Evolutionary conservation across 2,329 filamentous ascomycete species (phyloP), one percentile per base, ranked within the genome.

Genomic region (Clonostachys byssicola): DNA sequence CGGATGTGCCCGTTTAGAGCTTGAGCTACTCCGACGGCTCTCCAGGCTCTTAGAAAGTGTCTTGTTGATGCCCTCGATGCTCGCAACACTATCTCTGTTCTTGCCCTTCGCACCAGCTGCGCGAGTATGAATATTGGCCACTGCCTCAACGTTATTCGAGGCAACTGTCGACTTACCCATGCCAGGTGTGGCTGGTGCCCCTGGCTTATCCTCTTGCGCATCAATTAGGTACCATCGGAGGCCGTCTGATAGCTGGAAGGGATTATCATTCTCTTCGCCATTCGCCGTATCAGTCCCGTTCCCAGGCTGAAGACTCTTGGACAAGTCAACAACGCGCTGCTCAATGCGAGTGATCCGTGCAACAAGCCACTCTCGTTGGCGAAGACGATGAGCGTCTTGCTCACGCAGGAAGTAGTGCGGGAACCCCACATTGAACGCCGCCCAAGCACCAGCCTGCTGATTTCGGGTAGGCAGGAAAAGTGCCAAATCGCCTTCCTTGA

Each of bases 341-440:
- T 97, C 90, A 18, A 97, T 84, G 53, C 89, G 90, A 12, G 85
- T 85, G 49, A 99, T 97, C 14, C 94, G 85, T 9, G 94, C 94
- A 8, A 99, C 85, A n/a, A 99, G 82, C 91, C 94, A 99, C 62
- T 99, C 94, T 35, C 92, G 81, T 43, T 84, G 85, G 33, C 86
- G 83, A 6, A 99, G 74, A 51, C 89, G 86, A 66, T 99, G 95
- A 2, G 78, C 79, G 57, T 97, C 92, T 63, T 95, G 88, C 65
- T 99, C 94, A 35, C 91, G 88, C 4, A 99, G 77, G 71, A 99
- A 99, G 70, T 94, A 97, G 64, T 99, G 94, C 9, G 94, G 94
- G 50, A 92, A 95, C 2, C 92, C 92, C 34, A 99, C 89, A 59
- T 99, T 99, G 77, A 99, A 99, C 1, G 94, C 94, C 6, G 94